Conservation (phyloP, 2,329 filamentous ascomycete species). For the Botrytis galanthina region DNA sequence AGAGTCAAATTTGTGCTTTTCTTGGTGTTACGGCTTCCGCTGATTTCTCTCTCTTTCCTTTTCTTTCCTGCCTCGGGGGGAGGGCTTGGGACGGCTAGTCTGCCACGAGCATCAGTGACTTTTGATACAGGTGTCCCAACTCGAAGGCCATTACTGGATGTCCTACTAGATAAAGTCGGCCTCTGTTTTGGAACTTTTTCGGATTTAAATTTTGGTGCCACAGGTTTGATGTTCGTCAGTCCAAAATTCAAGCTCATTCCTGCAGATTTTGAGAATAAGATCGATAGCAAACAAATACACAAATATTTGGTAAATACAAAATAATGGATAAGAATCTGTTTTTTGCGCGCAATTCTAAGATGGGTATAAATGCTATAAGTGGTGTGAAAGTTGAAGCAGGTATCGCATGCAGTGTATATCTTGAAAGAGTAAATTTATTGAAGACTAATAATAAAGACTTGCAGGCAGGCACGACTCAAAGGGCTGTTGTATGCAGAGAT, state of each 20-base stretch:
- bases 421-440: neutral
- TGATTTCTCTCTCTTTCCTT: constrained; percentile 16
- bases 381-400: neutral
- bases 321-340: neutral
- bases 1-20: neutral
- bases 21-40: neutral
- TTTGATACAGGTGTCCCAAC: neutral
- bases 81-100: constrained; percentile 2
- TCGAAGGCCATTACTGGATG: neutral
- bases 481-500: neutral
- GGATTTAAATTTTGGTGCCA: neutral
- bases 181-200: constrained; percentile 13
- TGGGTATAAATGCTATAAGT: neutral
- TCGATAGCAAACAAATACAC: neutral
- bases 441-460: neutral
- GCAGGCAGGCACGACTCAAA: neutral
- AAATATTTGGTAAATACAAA: neutral
- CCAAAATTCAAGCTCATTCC: constrained; percentile 5
- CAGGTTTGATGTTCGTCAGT: neutral
- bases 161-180: neutral
- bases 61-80: constrained; percentile 3
- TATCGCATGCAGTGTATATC: neutral
- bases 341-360: neutral
- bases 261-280: neutral
- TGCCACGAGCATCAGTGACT: neutral